These are phyloP conservation scores for Colletotrichum melonis DNA, from an alignment of 2,329 filamentous ascomycete genomes.

Conservation along the genomic window DNA sequence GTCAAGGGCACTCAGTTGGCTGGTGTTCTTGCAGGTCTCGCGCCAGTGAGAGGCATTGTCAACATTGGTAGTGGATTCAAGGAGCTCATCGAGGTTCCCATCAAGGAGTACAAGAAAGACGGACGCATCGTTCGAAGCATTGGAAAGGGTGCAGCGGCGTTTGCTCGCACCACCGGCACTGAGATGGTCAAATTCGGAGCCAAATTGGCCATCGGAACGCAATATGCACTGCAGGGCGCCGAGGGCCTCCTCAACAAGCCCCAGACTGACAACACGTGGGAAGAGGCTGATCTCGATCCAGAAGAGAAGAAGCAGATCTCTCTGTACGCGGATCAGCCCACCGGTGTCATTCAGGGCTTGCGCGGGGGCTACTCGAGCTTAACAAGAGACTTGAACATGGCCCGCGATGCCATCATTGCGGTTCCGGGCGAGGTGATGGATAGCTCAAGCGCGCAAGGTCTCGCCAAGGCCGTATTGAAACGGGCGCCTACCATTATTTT, in stretches of 20 bases:
- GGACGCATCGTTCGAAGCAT: constrained; percentile 92
- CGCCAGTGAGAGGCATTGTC: constrained; percentile 88
- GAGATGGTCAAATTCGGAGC: constrained; percentile 95
- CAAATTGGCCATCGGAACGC: constrained; percentile 93
- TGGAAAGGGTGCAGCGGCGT: constrained; percentile 88
- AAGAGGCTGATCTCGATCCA: constrained; percentile 72
- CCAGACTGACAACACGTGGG: constrained; percentile 56
- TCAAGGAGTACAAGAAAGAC: constrained; percentile 94
- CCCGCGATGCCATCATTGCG: constrained; percentile 92
- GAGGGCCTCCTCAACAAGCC: constrained; percentile 77
- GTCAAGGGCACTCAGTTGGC: constrained; percentile 91
- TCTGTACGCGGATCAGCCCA: constrained; percentile 92
- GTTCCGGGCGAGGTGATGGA: constrained; percentile 94
- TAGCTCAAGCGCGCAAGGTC: constrained; percentile 82
- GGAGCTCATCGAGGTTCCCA: constrained; percentile 88
- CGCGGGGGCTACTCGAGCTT: constrained; percentile 85
- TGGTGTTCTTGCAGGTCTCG: constrained; percentile 87
- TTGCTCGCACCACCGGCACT: constrained; percentile 92
- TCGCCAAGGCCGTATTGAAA: constrained; percentile 80
- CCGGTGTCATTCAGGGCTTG: constrained; percentile 87
- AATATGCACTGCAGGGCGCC: constrained; percentile 89
- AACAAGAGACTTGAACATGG: constrained; percentile 86
- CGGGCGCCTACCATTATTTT: constrained; percentile 94
- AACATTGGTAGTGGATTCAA: constrained; percentile 90
- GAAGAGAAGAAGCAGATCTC: constrained; percentile 85